Conservation (phyloP, 2,329 filamentous ascomycete species). For the Ophiocordyceps australis region DNA sequence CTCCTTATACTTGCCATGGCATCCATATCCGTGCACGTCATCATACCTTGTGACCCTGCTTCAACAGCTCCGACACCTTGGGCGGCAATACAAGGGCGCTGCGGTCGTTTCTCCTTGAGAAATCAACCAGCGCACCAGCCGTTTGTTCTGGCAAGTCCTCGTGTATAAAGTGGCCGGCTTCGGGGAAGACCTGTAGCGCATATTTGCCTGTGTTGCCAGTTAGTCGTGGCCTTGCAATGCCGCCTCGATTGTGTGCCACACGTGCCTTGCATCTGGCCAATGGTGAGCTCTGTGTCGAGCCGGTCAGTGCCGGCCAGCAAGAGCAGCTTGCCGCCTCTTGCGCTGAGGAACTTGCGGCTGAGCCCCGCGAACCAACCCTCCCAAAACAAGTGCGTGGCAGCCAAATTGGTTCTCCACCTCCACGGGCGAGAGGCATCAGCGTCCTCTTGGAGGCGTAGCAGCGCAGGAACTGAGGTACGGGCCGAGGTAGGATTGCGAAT, state of each 20-base stretch:
- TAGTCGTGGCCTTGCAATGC: neutral
- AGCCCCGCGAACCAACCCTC: slow-evolving; percentile 82
- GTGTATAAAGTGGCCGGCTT: slow-evolving; percentile 92
- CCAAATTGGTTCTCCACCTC: slow-evolving; percentile 76
- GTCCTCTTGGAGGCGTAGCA: slow-evolving; percentile 37
- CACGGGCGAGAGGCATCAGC: slow-evolving; percentile 30
- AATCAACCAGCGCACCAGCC: slow-evolving; percentile 70
- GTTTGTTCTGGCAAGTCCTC: slow-evolving; percentile 89
- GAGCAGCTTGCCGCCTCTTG: slow-evolving; percentile 67
- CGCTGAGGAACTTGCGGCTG: slow-evolving; percentile 71
- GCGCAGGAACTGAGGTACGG: slow-evolving; percentile 66
- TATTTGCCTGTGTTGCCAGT: slow-evolving; percentile 51
- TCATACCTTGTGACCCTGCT: slow-evolving; percentile 41
- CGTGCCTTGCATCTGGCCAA: slow-evolving; percentile 88
- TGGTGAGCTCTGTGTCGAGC: slow-evolving; percentile 79
- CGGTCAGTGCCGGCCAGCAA: slow-evolving; percentile 79
- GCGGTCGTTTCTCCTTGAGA: slow-evolving; percentile 81
- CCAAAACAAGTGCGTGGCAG: slow-evolving; percentile 78
- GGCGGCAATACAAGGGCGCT: slow-evolving; percentile 72
- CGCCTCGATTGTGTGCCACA: neutral
- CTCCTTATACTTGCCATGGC: neutral
- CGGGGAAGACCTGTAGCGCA: slow-evolving; percentile 81
- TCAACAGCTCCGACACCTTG: slow-evolving; percentile 65
- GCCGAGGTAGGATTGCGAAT: slow-evolving; percentile 74
- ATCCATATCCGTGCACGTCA: too few species aligned